Evolutionary conservation across 2,329 filamentous ascomycete genomes (phyloP).

Genomic region (Aspergillus sp.): DNA sequence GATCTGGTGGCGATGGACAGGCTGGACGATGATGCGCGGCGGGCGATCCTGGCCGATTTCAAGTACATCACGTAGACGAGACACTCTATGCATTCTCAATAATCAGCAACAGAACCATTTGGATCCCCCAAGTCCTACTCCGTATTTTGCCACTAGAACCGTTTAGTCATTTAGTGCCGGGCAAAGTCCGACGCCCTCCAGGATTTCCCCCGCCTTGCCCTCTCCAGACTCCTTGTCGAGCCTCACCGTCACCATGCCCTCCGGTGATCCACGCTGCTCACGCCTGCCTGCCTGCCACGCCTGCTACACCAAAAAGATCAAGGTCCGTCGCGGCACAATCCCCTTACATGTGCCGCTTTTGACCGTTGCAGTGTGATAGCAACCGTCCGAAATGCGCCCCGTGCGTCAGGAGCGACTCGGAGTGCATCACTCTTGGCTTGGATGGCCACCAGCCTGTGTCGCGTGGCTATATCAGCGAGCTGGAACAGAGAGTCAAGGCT

Average conservation of each 20-base stretch:
- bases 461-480: constrained; percentile 31
- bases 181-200: neutral
- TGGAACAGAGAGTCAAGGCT: constrained; percentile 30
- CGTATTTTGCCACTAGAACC: too few species aligned
- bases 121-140: too few species aligned
- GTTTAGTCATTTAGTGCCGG: neutral
- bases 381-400: constrained; percentile 34
- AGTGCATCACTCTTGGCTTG: constrained; percentile 34
- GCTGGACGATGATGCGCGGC: too few species aligned
- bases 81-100: too few species aligned
- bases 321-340: constrained; percentile 10
- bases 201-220: neutral
- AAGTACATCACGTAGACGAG: too few species aligned
- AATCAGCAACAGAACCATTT: too few species aligned
- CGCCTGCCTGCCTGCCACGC: constrained; percentile 28
- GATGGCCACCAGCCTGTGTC: constrained; percentile 29
- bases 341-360: neutral
- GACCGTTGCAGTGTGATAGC: constrained; percentile 33
- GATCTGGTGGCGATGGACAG: too few species aligned
- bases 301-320: constrained; percentile 29
- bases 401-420: constrained; percentile 28
- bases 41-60: too few species aligned
- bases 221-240: neutral
- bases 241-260: neutral
- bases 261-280: neutral